Base-by-base conservation (phyloP, 2,329 filamentous ascomycete species). In the Epichloe amarillans region DNA sequence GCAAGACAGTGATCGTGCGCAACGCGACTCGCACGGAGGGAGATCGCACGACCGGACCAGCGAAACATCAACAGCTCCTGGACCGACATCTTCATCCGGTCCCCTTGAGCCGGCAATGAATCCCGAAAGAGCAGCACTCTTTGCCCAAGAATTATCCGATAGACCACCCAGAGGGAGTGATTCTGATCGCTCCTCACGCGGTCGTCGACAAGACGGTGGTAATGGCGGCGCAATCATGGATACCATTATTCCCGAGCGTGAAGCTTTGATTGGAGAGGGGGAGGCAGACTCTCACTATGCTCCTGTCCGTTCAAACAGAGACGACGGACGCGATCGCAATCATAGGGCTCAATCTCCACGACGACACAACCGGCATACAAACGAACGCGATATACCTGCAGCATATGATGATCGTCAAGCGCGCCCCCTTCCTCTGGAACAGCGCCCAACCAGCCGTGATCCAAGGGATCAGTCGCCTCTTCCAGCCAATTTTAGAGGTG, bases 61-160 rank as follows among this genome's bases (percentile, higher is more conserved):
- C 36, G 61, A 69, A 33, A 49, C 64, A n/a, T 60, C 64, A n/a
- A 60, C 67, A 2, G 46, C 50, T 0, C 52, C 55, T 14, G 56
- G 65, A 11, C 56, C 65, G 38, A 54, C 57, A 37, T 50, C 64
- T 37, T 52, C 52, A 14, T 33, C 55, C 4, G 60, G 62, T 4
- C 43, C 57, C 4, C 60, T 65, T 17, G 77, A 75, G 11, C 74
- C 75, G 7, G 65, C 67, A 8, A 74, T 80, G 57, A 79, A 80
- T 53, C 76, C 77, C 1, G 75, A 78, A 48, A 70, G 77, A 51
- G 74, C 76, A 33, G 70, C 75, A 8, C 63, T 76, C 5, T 71
- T 78, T 48, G 67, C 67, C 1, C 57, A 69, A 53, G 66, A 69
- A 26, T 55, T 53, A 19, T 50, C 55, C 33, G 61, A 64, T 21